phyloP scores from a whole-genome alignment of 2,329 filamentous ascomycete species.

The Lecanicillium sp. region DNA sequence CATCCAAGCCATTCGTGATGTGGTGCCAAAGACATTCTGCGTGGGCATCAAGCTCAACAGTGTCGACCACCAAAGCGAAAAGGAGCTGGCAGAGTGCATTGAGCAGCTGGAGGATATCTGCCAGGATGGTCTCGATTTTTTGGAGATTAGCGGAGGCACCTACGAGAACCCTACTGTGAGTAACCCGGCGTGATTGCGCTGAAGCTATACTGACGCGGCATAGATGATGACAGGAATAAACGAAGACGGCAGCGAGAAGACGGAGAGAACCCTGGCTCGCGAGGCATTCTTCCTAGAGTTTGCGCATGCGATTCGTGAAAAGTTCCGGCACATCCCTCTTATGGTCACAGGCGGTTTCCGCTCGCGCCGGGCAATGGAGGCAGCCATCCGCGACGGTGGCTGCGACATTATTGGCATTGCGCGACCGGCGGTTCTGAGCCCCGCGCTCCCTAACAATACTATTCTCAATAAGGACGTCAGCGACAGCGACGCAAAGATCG shows the following conservation, averaged over 20 bases:
- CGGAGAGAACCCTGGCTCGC: constrained; percentile 41
- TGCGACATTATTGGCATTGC: constrained; percentile 39
- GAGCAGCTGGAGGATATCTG: constrained; percentile 50
- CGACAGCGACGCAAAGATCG: not conserved
- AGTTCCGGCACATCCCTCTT: constrained; percentile 39
- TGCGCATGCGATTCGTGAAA: constrained; percentile 41
- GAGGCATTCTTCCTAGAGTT: constrained; percentile 67
- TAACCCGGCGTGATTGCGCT: not conserved
- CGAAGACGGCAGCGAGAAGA: constrained; percentile 22
- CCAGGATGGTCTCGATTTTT: constrained; percentile 52
- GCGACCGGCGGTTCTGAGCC: constrained; percentile 33
- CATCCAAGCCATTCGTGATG: constrained; percentile 35
- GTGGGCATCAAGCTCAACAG: constrained; percentile 52
- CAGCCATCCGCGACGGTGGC: constrained; percentile 29
- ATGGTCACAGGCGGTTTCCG: constrained; percentile 61
- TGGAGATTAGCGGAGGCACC: constrained; percentile 61
- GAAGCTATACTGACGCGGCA: not conserved
- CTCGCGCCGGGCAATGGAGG: constrained; percentile 37
- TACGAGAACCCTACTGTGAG: constrained; percentile 47
- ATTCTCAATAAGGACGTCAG: not conserved
- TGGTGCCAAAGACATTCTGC: constrained; percentile 35
- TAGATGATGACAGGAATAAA: constrained; percentile 23
- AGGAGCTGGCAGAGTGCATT: constrained; percentile 45
- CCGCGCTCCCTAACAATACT: constrained; percentile 27
- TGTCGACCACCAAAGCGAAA: constrained; percentile 46